These are phyloP conservation scores for Epichloe glyceriae DNA, from an alignment of 2,329 filamentous ascomycete genomes.

Conservation along the genomic window DNA sequence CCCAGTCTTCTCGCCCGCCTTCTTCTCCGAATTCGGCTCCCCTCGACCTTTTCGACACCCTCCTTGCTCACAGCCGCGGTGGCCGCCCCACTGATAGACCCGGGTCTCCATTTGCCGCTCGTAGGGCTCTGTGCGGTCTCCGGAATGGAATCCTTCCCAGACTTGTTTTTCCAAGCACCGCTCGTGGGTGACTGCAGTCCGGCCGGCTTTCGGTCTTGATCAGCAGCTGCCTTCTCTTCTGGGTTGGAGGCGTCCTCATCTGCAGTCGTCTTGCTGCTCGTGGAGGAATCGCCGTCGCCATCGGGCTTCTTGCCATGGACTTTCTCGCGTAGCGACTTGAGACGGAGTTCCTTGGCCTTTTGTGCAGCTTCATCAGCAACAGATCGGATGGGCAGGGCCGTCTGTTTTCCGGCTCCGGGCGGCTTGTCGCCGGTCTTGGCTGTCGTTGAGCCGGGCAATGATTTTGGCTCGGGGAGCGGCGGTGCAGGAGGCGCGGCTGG, in stretches of 20 bases:
- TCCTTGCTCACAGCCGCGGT: slow-evolving; percentile 21
- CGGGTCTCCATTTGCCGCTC: slow-evolving; percentile 7
- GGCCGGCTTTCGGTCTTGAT: slow-evolving; percentile 7
- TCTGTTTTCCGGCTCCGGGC: slow-evolving; percentile 8
- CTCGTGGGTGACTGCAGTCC: slow-evolving; percentile 17
- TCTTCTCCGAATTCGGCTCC: slow-evolving; percentile 20
- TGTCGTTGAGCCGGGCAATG: slow-evolving; percentile 9
- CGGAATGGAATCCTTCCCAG: slow-evolving; percentile 4
- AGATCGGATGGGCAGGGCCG: slow-evolving; percentile 33
- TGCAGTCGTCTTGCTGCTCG: not conserved
- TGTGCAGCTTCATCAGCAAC: slow-evolving; percentile 53
- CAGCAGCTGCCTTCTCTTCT: slow-evolving; percentile 7
- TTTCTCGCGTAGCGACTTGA: slow-evolving; percentile 41
- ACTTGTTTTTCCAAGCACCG: slow-evolving; percentile 5
- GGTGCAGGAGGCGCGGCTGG: slow-evolving; percentile 8
- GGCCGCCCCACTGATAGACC: not conserved
- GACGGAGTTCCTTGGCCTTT: slow-evolving; percentile 47
- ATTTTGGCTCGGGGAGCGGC: slow-evolving; percentile 11
- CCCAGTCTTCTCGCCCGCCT: slow-evolving; percentile 12
- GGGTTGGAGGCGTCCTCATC: not conserved
- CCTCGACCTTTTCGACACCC: slow-evolving; percentile 24
- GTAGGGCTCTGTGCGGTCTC: slow-evolving; percentile 8
- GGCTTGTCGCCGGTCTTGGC: slow-evolving; percentile 15
- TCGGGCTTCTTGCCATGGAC: slow-evolving; percentile 34
- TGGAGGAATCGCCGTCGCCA: slow-evolving; percentile 6